Evolutionary conservation across 257 asterid genomes (phyloP).

Genomic region (Penstemon eatonii): DNA sequence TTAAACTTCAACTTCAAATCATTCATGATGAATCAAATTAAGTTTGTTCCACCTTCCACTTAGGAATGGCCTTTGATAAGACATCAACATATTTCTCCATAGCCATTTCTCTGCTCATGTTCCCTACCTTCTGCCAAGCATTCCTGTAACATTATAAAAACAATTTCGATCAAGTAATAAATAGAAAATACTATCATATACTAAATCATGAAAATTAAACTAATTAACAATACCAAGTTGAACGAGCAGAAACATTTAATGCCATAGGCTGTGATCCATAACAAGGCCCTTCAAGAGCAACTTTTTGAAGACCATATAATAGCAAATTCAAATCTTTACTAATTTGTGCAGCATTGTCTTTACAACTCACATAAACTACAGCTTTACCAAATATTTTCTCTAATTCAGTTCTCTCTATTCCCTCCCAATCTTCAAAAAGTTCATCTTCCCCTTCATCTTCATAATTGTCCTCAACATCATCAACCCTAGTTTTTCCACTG

Average conservation of each 20-base stretch:
- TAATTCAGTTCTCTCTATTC: slow-evolving; percentile 66
- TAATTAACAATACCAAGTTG: slow-evolving; percentile 51
- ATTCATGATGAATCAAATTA: too few relatives aligned
- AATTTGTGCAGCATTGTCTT: slow-evolving; percentile 37
- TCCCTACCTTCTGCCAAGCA: slow-evolving; percentile 62
- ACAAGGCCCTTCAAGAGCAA: slow-evolving; percentile 65
- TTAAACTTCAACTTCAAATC: too few relatives aligned
- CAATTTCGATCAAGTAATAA: not conserved
- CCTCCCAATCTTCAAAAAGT: slow-evolving; percentile 69
- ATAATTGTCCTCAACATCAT: not conserved
- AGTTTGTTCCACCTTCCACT: slow-evolving; percentile 44
- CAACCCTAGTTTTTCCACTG: slow-evolving; percentile 9
- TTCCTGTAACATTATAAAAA: slow-evolving; percentile 41
- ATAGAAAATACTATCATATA: not conserved
- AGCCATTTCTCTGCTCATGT: slow-evolving; percentile 55
- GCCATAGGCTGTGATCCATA: slow-evolving; percentile 55
- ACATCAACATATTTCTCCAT: slow-evolving; percentile 60
- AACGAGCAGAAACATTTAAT: slow-evolving; percentile 56
- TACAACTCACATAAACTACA: slow-evolving; percentile 47
- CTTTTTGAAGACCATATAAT: slow-evolving; percentile 59
- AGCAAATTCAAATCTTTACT: slow-evolving; percentile 38
- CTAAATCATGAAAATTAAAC: not conserved
- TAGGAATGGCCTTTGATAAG: slow-evolving; percentile 45
- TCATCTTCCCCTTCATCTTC: slow-evolving; percentile 30
- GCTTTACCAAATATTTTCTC: slow-evolving; percentile 66